Evolutionary conservation across 306 rosid genomes (phyloP).

Genomic region (Datisca glomerata): DNA sequence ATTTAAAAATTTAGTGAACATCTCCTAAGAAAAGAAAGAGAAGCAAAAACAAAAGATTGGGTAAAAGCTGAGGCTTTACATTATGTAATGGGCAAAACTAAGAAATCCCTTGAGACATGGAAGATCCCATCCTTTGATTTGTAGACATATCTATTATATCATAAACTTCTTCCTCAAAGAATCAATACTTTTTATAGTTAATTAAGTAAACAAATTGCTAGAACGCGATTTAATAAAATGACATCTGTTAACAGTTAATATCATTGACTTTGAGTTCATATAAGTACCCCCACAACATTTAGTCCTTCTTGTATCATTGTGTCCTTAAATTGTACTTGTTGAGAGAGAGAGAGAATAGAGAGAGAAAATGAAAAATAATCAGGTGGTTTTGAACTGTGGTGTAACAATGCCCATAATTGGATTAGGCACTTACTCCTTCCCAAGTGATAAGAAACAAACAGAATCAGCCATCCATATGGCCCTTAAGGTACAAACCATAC

Average conservation of each 20-base stretch:
- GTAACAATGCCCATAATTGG: constrained; percentile 74
- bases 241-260: not conserved
- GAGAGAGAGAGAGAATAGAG: constrained; percentile 1
- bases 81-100: no score
- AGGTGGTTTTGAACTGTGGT: constrained; percentile 62
- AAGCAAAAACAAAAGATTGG: no score
- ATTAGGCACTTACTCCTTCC: constrained; percentile 69
- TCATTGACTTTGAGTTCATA: not conserved
- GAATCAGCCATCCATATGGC: constrained; percentile 66
- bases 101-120: constrained; percentile 65
- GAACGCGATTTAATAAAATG: not conserved
- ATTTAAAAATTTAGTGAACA: no score
- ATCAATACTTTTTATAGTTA: no score
- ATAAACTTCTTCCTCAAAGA: not conserved
- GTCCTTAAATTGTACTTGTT: constrained; percentile 15
- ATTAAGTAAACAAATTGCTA: not conserved
- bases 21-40: no score
- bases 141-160: constrained; percentile 8
- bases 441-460: constrained; percentile 39
- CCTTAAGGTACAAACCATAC: constrained; percentile 39
- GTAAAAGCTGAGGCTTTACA: no score
- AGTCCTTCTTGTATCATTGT: not conserved
- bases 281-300: not conserved
- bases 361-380: constrained; percentile 30
- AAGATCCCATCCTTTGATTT: constrained; percentile 50